A percentile compares a stretch with the other conserved stretches of the same genome.
Conservation (phyloP, 129 eudicot genomes). For the Ambrosia artemisiifolia region DNA sequence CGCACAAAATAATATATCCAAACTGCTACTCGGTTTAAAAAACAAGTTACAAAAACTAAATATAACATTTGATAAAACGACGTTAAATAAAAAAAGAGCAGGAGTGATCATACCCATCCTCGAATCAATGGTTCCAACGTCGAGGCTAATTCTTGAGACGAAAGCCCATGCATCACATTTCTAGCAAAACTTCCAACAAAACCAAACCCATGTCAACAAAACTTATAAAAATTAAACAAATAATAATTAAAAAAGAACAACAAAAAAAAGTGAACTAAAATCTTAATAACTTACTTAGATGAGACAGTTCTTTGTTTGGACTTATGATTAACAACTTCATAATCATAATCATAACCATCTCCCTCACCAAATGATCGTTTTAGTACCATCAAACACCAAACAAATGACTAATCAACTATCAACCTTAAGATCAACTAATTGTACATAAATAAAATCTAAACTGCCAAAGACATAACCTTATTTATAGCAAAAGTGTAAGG, state of each 20-base stretch:
- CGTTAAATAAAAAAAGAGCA: background rate
- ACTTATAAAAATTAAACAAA: background rate
- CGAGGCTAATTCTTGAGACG: slow-evolving; percentile 43
- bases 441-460: background rate
- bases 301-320: slow-evolving; percentile 32
- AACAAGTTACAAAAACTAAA: background rate
- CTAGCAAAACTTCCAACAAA: slow-evolving; percentile 34
- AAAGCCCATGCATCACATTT: slow-evolving; percentile 34
- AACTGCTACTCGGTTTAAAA: background rate
- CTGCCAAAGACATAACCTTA: slow-evolving; percentile 1
- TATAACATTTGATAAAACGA: background rate
- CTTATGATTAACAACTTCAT: slow-evolving; percentile 32
- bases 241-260: background rate
- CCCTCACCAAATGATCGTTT: slow-evolving; percentile 51
- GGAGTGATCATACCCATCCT: slow-evolving; percentile 43
- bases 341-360: slow-evolving; percentile 41
- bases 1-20: background rate
- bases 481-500: slow-evolving; percentile 23
- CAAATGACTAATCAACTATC: slow-evolving; percentile 10
- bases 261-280: background rate
- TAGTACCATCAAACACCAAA: slow-evolving; percentile 54
- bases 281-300: slow-evolving; percentile 38
- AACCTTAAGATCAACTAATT: slow-evolving; percentile 15
- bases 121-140: slow-evolving; percentile 65
- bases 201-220: too few species aligned